Evolutionary conservation across 352 stramenopile genomes (phyloP).

Genomic region (Globisporangium lucens): DNA sequence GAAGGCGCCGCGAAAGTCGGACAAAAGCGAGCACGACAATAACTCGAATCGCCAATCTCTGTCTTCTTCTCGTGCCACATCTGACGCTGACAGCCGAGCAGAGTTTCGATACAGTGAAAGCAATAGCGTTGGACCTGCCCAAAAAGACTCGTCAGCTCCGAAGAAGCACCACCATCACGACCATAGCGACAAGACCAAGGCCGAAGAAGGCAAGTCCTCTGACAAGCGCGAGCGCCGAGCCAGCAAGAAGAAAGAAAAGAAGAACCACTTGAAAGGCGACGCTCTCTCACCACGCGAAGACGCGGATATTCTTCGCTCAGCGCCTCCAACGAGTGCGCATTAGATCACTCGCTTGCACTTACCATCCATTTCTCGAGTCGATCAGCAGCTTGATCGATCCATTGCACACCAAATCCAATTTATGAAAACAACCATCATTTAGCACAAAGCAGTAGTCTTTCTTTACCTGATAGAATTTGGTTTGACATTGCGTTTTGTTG

Average conservation of each 20-base stretch:
- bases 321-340: constrained; percentile 10
- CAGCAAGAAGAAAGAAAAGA: constrained; percentile 25
- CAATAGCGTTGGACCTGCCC: constrained; percentile 3
- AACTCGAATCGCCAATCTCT: constrained; percentile 18
- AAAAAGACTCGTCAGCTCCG: not conserved
- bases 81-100: not conserved
- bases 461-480: not conserved
- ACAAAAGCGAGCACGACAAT: constrained; percentile 6
- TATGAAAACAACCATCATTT: not conserved
- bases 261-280: constrained; percentile 3
- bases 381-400: not conserved
- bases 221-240: constrained; percentile 16
- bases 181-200: not conserved
- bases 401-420: not conserved
- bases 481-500: not conserved
- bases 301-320: not conserved
- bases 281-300: not conserved
- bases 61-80: not conserved
- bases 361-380: not conserved
- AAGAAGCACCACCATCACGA: not conserved
- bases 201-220: not conserved
- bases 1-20: not conserved
- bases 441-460: not conserved
- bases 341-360: constrained; percentile 2
- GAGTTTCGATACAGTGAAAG: constrained; percentile 16